Evolutionary conservation across 306 rosid genomes (phyloP).

Genomic region (Adenanthera pavonina): DNA sequence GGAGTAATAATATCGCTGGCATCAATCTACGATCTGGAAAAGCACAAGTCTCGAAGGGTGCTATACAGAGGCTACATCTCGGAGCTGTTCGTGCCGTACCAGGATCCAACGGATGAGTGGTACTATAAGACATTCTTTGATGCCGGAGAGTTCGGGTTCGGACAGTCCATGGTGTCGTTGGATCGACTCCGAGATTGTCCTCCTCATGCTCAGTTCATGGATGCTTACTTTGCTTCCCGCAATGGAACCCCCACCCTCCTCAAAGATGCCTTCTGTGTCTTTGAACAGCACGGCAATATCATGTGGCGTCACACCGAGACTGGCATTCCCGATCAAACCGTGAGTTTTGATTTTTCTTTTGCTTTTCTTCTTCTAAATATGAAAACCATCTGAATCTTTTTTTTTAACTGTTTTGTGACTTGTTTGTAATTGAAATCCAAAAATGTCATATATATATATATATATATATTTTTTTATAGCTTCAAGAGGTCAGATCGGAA

Average conservation of each 20-base stretch:
- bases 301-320: constrained; percentile 53
- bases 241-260: constrained; percentile 40
- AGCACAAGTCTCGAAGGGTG: constrained; percentile 36
- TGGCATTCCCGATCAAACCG: constrained; percentile 25
- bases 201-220: constrained; percentile 36
- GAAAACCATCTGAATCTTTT: too few species aligned
- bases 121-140: constrained; percentile 51
- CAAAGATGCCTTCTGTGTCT: constrained; percentile 46
- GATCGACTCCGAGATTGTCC: constrained; percentile 46
- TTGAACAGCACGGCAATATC: constrained; percentile 43
- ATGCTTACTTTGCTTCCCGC: neutral
- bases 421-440: too few species aligned
- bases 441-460: too few species aligned
- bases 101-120: constrained; percentile 48
- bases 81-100: constrained; percentile 46
- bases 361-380: too few species aligned
- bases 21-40: constrained; percentile 42
- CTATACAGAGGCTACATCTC: constrained; percentile 47
- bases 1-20: constrained; percentile 43
- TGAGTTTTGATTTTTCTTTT: neutral
- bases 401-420: too few species aligned
- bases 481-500: constrained; percentile 42
- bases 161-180: constrained; percentile 40
- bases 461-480: neutral
- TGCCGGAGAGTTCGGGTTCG: constrained; percentile 45